Conservation (phyloP, 2,329 filamentous ascomycete species). For the Cercospora janseana region DNA sequence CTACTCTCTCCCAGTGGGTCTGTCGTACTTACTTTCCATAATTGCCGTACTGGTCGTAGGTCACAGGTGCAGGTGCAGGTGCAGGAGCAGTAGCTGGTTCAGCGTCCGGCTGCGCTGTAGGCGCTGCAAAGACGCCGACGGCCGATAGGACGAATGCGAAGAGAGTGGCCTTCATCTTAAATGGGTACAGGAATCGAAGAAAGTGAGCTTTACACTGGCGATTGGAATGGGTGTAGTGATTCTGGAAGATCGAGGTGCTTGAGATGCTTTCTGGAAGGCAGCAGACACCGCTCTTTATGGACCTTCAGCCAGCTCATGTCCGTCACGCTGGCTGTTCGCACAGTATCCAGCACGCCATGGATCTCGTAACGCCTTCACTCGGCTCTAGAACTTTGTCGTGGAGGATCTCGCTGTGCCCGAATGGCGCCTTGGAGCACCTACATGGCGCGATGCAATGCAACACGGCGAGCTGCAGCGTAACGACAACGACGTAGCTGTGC, state of each 20-base stretch:
- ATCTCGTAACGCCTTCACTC: not conserved
- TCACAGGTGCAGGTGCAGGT: not conserved
- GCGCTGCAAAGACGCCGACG: conserved; percentile 18
- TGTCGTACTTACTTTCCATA: not conserved
- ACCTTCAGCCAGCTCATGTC: no score
- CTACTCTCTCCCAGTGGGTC: no score
- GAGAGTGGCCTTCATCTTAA: conserved; percentile 23
- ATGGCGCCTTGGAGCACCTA: not conserved
- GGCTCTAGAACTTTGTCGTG: conserved; percentile 12
- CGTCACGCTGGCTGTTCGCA: no score
- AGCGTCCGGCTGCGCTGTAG: conserved; percentile 14
- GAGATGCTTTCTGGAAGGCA: no score
- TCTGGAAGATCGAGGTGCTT: no score
- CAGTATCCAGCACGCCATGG: no score
- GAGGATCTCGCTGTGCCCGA: conserved; percentile 4
- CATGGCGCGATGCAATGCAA: not conserved
- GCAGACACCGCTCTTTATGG: no score
- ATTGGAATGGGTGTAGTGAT: not conserved
- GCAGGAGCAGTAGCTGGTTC: conserved; percentile 9
- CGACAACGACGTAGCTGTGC: conserved; percentile 1
- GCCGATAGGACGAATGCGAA: conserved; percentile 18
- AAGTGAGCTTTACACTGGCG: not conserved
- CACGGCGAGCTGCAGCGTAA: conserved; percentile 7
- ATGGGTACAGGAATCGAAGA: not conserved
- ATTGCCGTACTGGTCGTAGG: conserved; percentile 8